phyloP scores from a whole-genome alignment of 768 basidiomycete species.

The Boletus sp. region DNA sequence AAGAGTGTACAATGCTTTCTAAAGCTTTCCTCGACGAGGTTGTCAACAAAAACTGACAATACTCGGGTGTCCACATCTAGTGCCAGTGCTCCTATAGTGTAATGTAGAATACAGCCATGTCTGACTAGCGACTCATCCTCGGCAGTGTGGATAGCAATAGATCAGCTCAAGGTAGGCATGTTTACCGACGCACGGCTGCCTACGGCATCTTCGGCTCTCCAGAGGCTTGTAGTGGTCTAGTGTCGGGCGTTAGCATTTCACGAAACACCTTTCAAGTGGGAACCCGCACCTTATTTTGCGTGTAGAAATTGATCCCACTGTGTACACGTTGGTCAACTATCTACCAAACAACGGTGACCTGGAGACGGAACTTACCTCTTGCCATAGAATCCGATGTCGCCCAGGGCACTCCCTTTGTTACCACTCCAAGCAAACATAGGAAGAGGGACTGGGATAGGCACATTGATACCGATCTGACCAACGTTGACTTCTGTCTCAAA shows the following conservation, averaged over 20 bases:
- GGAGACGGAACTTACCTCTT: constrained; percentile 50
- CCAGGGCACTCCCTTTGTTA: constrained; percentile 83
- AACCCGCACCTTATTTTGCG: constrained; percentile 75
- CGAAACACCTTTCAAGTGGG: background rate
- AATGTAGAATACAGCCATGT: constrained; percentile 10
- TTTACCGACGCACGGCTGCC: constrained; percentile 76
- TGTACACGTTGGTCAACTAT: background rate
- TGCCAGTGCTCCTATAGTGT: background rate
- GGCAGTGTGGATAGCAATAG: background rate
- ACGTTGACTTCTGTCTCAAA: constrained; percentile 88
- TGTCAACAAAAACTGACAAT: constrained; percentile 29
- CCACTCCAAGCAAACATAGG: constrained; percentile 98
- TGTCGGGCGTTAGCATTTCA: constrained; percentile 4
- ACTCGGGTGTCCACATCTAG: background rate
- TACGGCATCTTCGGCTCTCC: constrained; percentile 84
- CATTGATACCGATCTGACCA: constrained; percentile 92
- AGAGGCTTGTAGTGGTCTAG: constrained; percentile 89
- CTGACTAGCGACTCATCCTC: background rate
- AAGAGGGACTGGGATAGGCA: constrained; percentile 87
- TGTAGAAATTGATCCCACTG: constrained; percentile 93
- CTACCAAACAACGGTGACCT: background rate
- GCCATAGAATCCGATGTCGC: constrained; percentile 90
- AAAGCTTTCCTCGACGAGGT: constrained; percentile 78
- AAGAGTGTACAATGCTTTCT: constrained; percentile 70
- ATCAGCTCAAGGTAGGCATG: constrained; percentile 72